phyloP scores from a whole-genome alignment of 148 eudicot genomes.

The Dysphania ambrosioides region DNA sequence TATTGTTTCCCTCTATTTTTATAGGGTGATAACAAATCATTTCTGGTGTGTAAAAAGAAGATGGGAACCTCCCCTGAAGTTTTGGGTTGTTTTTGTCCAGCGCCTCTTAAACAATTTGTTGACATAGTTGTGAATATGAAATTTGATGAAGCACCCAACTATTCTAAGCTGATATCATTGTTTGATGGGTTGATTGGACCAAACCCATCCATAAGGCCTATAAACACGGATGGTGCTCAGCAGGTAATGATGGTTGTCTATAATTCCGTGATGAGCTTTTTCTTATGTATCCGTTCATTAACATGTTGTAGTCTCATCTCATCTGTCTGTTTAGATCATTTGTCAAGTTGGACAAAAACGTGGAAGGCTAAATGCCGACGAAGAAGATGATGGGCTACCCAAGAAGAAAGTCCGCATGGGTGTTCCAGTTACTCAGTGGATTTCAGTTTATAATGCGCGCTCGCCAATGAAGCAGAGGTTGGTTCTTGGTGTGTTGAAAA shows the following conservation, averaged over 20 bases:
- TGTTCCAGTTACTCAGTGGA: slow-evolving; percentile 86
- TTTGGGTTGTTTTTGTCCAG: slow-evolving; percentile 70
- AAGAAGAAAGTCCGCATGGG: slow-evolving; percentile 78
- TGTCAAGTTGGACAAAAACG: slow-evolving; percentile 89
- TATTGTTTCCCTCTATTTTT: not conserved
- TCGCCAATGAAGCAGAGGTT: slow-evolving; percentile 91
- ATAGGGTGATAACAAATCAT: slow-evolving; percentile 87
- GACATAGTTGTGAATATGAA: slow-evolving; percentile 82
- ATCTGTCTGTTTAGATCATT: slow-evolving; percentile 37
- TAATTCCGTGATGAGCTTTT: slow-evolving; percentile 3
- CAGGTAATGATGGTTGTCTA: slow-evolving; percentile 42
- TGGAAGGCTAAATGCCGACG: slow-evolving; percentile 58
- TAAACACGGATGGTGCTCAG: slow-evolving; percentile 90
- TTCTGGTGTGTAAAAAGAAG: slow-evolving; percentile 88
- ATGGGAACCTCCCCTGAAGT: slow-evolving; percentile 85
- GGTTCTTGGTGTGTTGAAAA: not conserved
- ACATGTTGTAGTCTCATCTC: not conserved
- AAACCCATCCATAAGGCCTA: slow-evolving; percentile 74
- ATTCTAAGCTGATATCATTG: slow-evolving; percentile 72
- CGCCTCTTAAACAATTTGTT: slow-evolving; percentile 68
- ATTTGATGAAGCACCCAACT: slow-evolving; percentile 92
- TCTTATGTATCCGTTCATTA: too few species aligned
- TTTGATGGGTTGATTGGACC: slow-evolving; percentile 76
- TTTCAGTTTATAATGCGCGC: slow-evolving; percentile 83
- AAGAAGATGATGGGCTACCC: slow-evolving; percentile 70